phyloP scores from a whole-genome alignment of 805 yeast species.

The Wickerhamiella galacta region DNA sequence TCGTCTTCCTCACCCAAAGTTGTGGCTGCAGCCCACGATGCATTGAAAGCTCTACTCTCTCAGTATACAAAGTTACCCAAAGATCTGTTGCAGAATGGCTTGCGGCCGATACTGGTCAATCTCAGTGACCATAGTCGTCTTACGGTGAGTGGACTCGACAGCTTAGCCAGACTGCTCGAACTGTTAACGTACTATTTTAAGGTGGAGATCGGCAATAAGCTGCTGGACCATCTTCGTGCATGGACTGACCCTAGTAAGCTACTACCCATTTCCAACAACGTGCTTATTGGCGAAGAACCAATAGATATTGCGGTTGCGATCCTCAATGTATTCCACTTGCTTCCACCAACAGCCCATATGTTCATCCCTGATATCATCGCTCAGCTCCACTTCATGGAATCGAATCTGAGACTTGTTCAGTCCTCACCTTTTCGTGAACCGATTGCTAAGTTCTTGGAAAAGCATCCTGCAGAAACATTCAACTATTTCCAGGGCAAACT shows the following conservation, averaged over 20 bases:
- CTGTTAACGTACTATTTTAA: slow-evolving; percentile 81
- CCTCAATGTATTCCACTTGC: slow-evolving; percentile 72
- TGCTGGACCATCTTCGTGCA: slow-evolving; percentile 84
- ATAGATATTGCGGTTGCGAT: slow-evolving; percentile 81
- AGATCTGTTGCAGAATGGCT: slow-evolving; percentile 84
- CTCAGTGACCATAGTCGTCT: slow-evolving; percentile 83
- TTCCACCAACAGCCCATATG: slow-evolving; percentile 84
- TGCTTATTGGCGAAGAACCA: slow-evolving; percentile 61
- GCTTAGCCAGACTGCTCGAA: slow-evolving; percentile 72
- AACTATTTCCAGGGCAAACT: slow-evolving; percentile 53
- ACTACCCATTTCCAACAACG: slow-evolving; percentile 62
- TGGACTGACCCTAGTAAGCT: slow-evolving; percentile 82
- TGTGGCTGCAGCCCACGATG: slow-evolving; percentile 85
- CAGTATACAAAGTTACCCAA: slow-evolving; percentile 75
- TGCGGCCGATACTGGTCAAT: slow-evolving; percentile 90
- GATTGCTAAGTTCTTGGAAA: slow-evolving; percentile 65
- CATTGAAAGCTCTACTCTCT: slow-evolving; percentile 64
- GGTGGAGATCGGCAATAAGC: slow-evolving; percentile 88
- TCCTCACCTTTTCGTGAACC: slow-evolving; percentile 86
- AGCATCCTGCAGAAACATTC: slow-evolving; percentile 62
- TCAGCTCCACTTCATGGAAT: slow-evolving; percentile 63
- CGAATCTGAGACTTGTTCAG: slow-evolving; percentile 67
- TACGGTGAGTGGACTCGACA: slow-evolving; percentile 79
- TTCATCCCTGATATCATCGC: slow-evolving; percentile 76
- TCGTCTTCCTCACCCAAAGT: slow-evolving; percentile 72